phyloP scores from a whole-genome alignment of 495 filamentous ascomycete species.

The Penicillium crystallinum region DNA sequence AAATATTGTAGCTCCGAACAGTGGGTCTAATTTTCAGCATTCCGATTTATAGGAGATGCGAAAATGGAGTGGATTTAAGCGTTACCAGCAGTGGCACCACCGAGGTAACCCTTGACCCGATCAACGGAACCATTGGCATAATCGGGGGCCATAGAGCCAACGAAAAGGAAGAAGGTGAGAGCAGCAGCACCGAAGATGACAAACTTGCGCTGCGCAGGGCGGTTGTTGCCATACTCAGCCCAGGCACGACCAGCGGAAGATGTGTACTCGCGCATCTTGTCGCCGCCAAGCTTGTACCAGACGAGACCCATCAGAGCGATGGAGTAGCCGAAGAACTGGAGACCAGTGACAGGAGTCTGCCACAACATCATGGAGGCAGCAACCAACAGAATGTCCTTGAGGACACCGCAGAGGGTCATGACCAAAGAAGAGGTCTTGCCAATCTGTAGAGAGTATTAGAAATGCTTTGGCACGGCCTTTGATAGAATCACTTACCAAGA shows the following conservation, averaged over 20 bases:
- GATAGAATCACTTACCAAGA: constrained; percentile 61
- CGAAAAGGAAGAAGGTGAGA: constrained; percentile 61
- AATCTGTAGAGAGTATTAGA: constrained; percentile 54
- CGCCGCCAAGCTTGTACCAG: constrained; percentile 91
- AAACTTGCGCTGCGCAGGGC: constrained; percentile 71
- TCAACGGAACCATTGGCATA: constrained; percentile 38
- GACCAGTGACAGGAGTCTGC: constrained; percentile 69
- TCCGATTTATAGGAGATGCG: background rate
- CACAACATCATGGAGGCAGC: constrained; percentile 84
- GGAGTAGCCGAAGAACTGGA: constrained; percentile 87
- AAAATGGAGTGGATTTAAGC: constrained; percentile 19
- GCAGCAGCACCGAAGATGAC: constrained; percentile 60
- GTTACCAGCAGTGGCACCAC: constrained; percentile 36
- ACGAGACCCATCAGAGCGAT: constrained; percentile 82
- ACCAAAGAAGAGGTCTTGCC: constrained; percentile 95
- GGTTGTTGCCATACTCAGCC: constrained; percentile 77
- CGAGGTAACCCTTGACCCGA: constrained; percentile 40
- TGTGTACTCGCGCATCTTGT: constrained; percentile 74
- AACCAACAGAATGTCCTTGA: constrained; percentile 97
- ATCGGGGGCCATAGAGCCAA: constrained; percentile 54
- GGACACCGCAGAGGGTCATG: constrained; percentile 93
- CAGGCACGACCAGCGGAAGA: constrained; percentile 63
- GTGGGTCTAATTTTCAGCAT: background rate
- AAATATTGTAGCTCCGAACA: background rate
- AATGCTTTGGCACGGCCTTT: background rate